Evolutionary conservation across 208 protist species (phyloP).

Genomic region (Trichomonas tenax): DNA sequence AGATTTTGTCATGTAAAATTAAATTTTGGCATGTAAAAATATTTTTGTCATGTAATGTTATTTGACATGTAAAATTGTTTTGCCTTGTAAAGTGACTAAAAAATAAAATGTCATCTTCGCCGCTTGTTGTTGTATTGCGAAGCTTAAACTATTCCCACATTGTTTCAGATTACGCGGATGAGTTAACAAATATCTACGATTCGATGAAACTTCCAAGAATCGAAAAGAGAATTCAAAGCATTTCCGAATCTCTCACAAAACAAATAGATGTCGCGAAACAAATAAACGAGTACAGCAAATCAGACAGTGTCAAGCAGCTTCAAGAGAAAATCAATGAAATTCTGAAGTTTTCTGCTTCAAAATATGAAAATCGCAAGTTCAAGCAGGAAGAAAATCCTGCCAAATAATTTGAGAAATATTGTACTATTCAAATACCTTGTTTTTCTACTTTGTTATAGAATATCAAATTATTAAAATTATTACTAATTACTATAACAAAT

Average conservation of each 20-base stretch:
- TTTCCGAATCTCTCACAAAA: not conserved
- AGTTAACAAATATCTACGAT: not conserved
- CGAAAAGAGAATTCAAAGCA: not conserved
- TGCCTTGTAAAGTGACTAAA: too few species aligned
- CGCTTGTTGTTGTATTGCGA: not conserved
- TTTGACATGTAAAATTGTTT: too few species aligned
- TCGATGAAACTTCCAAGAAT: not conserved
- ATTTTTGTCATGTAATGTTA: too few species aligned
- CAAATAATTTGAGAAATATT: too few species aligned
- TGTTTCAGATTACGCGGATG: not conserved
- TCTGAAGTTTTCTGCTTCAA: not conserved
- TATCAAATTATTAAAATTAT: too few species aligned
- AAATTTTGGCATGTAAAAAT: too few species aligned
- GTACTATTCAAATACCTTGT: too few species aligned
- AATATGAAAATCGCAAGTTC: not conserved
- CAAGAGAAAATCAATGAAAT: not conserved
- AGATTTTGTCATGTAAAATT: too few species aligned
- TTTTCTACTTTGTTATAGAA: too few species aligned
- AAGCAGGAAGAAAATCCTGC: not conserved
- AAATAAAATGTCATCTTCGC: not conserved
- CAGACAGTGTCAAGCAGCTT: not conserved
- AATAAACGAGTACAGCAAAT: not conserved
- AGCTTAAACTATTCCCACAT: not conserved
- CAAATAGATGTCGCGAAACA: not conserved
- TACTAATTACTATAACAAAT: too few species aligned